Conservation (phyloP, 2,329 filamentous ascomycete genomes). For the Sordariomycetes sp. region DNA sequence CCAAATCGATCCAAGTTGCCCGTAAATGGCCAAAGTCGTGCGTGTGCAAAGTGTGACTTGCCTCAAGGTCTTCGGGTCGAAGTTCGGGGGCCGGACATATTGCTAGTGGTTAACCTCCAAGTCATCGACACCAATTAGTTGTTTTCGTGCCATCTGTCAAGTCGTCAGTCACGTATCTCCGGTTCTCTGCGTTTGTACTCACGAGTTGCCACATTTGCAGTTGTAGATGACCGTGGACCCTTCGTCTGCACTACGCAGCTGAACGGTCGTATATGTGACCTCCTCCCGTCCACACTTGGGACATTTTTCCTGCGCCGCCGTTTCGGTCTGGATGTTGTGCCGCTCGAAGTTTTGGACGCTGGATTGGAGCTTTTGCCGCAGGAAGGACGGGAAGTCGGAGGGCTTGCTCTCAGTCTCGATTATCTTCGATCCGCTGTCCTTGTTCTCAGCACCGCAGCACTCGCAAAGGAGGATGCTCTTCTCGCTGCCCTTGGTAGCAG, state of each 20-base stretch:
- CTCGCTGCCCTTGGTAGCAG: conserved; percentile 66
- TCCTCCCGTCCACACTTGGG: conserved; percentile 72
- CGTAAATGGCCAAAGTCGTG: too few species aligned
- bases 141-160: conserved; percentile 45
- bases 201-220: conserved; percentile 82
- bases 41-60: too few species aligned
- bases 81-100: too few species aligned
- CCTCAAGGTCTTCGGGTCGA: too few species aligned
- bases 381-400: conserved; percentile 80
- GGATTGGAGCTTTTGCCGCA: conserved; percentile 76
- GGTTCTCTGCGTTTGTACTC: conserved; percentile 23
- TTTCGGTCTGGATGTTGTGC: conserved; percentile 68
- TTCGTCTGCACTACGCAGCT: conserved; percentile 89
- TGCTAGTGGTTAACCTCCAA: too few species aligned
- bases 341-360: conserved; percentile 73
- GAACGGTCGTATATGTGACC: conserved; percentile 76
- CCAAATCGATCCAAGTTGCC: too few species aligned
- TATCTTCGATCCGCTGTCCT: conserved; percentile 66
- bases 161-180: conserved; percentile 11
- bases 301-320: conserved; percentile 59
- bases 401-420: conserved; percentile 80
- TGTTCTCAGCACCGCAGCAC: conserved; percentile 74
- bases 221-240: conserved; percentile 86
- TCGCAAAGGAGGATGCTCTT: conserved; percentile 74
- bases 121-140: conserved; percentile 31